Evolutionary conservation across 495 filamentous ascomycete species (phyloP).

Genomic region (Lichina pygmaea): DNA sequence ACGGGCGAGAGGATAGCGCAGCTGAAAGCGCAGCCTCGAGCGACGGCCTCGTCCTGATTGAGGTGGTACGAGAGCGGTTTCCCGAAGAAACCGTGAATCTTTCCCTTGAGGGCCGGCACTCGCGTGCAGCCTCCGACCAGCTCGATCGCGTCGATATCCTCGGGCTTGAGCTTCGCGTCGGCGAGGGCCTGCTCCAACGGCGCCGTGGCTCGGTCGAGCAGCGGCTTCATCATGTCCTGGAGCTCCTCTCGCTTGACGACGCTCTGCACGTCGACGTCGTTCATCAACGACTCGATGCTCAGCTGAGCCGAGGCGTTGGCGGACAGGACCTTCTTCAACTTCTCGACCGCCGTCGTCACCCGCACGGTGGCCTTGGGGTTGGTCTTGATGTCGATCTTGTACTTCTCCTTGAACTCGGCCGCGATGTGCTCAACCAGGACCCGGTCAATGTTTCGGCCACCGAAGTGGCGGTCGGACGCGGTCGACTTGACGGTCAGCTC

Average conservation of each 20-base stretch:
- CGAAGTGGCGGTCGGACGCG: slow-evolving; percentile 88
- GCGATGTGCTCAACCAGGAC: slow-evolving; percentile 84
- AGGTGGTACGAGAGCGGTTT: slow-evolving; percentile 87
- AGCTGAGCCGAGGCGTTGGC: slow-evolving; percentile 84
- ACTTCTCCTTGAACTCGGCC: slow-evolving; percentile 80
- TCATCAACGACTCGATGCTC: slow-evolving; percentile 97
- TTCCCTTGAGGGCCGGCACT: slow-evolving; percentile 78
- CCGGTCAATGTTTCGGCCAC: slow-evolving; percentile 91
- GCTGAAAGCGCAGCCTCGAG: slow-evolving; percentile 88
- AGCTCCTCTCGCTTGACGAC: slow-evolving; percentile 88
- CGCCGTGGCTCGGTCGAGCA: slow-evolving; percentile 42
- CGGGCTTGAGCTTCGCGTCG: slow-evolving; percentile 64
- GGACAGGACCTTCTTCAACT: slow-evolving; percentile 96
- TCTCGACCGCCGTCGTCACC: slow-evolving; percentile 71
- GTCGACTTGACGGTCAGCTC: slow-evolving; percentile 84
- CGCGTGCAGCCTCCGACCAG: slow-evolving; percentile 87
- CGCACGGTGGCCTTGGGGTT: slow-evolving; percentile 76
- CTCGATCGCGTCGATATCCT: slow-evolving; percentile 87
- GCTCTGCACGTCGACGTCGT: slow-evolving; percentile 72
- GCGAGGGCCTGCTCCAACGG: slow-evolving; percentile 76
- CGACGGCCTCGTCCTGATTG: slow-evolving; percentile 95
- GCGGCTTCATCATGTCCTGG: slow-evolving; percentile 66
- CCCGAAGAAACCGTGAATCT: slow-evolving; percentile 69
- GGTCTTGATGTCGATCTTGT: slow-evolving; percentile 67
- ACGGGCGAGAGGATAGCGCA: slow-evolving; percentile 94